Base-by-base conservation (phyloP, 2,329 filamentous ascomycete genomes). In the Fusarium pseudograminearum region DNA sequence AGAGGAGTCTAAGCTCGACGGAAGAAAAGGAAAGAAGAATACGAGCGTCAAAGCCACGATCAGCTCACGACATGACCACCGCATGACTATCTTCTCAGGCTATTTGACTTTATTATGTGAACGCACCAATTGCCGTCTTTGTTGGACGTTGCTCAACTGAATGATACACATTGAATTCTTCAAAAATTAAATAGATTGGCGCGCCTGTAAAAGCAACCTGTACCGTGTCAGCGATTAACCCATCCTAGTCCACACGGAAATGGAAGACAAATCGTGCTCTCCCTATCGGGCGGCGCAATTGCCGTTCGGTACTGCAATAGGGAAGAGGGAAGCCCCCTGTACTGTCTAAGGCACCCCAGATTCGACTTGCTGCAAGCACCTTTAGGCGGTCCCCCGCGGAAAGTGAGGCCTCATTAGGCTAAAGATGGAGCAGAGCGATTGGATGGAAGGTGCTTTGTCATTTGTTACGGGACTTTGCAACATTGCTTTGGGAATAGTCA, bases 321-420 rank as follows among this genome's bases (percentile, higher is more conserved):
- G 22, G 31, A 22, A 12, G 36, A 16, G 7, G 6, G 14, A 16
- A 16, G 11, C 14, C 7, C 36, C 14, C 9, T 28, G 34, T 10
- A 36, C 3, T 4, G 26, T 31, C n/a, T 46, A n/a, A 61, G 51
- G 46, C 36, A 36, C 60, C 60, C 58, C 60, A 63, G 58, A 63
- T 63, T 38, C 36, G 28, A 31, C 20, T 30, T 30, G 24, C 56
- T 28, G 24, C 22, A 12, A 12, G 6, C 1, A 54, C 26, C 42
- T 45, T 45, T 18, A 26, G n/a, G 18, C 42, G 26, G 18, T 45
- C 26, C 57, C 47, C 58, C 30, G 41, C 30, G 41, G 48, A 57
- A 40, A 61, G 58, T 53, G 62, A 18, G 55, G 34, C 48, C 42
- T 42, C 24, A 47, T 63, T 47, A 57, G 60, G 48, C 60, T 63